phyloP scores from a whole-genome alignment of 2,329 filamentous ascomycete species.

The Diaporthe caulivora region DNA sequence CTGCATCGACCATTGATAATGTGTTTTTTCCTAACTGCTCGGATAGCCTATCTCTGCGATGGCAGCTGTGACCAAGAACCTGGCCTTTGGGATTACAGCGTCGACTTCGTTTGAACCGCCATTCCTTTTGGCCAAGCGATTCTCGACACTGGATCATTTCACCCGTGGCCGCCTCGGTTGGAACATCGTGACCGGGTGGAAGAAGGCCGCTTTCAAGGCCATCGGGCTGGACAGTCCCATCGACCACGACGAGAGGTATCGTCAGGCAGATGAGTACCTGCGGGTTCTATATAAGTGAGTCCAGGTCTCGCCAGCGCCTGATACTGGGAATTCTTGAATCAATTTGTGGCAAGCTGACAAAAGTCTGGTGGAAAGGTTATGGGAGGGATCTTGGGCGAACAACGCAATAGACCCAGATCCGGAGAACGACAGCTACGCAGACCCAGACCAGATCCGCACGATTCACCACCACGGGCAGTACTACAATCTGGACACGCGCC shows the following conservation, averaged over 20 bases:
- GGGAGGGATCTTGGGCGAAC: constrained; percentile 59
- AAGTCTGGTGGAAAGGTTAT: constrained; percentile 50
- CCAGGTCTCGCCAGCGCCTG: no score
- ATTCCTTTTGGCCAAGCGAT: constrained; percentile 71
- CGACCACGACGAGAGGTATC: constrained; percentile 66
- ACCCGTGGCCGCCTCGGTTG: constrained; percentile 72
- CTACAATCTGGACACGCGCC: constrained; percentile 52
- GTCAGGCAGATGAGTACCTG: constrained; percentile 66
- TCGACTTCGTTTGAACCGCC: constrained; percentile 74
- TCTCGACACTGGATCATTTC: constrained; percentile 73
- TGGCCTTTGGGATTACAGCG: constrained; percentile 73
- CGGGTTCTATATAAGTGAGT: constrained; percentile 65
- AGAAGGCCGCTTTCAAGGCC: constrained; percentile 69
- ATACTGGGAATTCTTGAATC: no score
- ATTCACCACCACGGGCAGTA: constrained; percentile 67
- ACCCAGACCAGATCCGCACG: constrained; percentile 63
- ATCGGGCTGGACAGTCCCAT: constrained; percentile 66
- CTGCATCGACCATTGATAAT: no score
- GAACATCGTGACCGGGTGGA: constrained; percentile 76
- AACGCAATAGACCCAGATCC: constrained; percentile 60
- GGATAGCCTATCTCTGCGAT: constrained; percentile 71
- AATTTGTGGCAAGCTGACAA: background rate
- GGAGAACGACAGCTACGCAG: constrained; percentile 61
- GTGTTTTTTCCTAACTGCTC: background rate
- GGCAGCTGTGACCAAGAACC: constrained; percentile 75